These are phyloP conservation scores for Prinsepia uniflora DNA, from an alignment of 306 rosid species.

Conservation along the genomic window DNA sequence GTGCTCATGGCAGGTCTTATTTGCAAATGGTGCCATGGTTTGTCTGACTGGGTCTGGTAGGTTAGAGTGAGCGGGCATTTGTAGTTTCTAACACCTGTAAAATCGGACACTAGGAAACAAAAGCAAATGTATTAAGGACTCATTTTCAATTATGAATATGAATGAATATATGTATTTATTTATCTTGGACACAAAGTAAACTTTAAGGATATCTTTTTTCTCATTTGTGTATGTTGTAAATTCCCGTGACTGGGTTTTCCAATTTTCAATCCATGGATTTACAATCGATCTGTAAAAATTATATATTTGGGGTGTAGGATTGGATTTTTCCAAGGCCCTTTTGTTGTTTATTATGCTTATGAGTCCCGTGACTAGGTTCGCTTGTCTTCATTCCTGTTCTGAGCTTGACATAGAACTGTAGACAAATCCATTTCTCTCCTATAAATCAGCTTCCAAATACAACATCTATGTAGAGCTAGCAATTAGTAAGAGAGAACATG, in stretches of 20 bases:
- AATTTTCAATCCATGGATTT: neutral
- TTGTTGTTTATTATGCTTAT: neutral
- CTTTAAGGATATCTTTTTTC: neutral
- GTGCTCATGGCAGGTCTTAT: constrained; percentile 37
- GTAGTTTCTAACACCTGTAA: constrained; percentile 57
- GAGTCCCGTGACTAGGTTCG: constrained; percentile 32
- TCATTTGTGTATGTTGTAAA: neutral
- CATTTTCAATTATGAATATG: constrained; percentile 22
- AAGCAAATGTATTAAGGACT: constrained; percentile 34
- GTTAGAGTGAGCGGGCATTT: constrained; percentile 51
- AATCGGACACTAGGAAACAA: constrained; percentile 35
- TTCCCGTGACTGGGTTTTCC: neutral
- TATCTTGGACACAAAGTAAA: too few relatives aligned
- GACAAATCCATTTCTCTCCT: constrained; percentile 13
- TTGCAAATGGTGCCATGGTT: constrained; percentile 33
- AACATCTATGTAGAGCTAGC: neutral
- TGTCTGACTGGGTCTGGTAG: constrained; percentile 60
- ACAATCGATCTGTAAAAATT: neutral
- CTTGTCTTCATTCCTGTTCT: too few relatives aligned
- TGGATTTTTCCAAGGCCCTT: neutral
- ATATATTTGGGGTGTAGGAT: neutral
- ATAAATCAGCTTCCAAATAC: constrained; percentile 20
- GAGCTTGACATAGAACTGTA: constrained; percentile 4
- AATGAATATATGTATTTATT: constrained; percentile 30
- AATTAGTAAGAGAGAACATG: constrained; percentile 17